Percentiles rank a stretch among this genome's conserved stretches.
These are phyloP conservation scores for Nyctanthes arbortristis DNA, from an alignment of 257 asterid species.

Conservation along the genomic window DNA sequence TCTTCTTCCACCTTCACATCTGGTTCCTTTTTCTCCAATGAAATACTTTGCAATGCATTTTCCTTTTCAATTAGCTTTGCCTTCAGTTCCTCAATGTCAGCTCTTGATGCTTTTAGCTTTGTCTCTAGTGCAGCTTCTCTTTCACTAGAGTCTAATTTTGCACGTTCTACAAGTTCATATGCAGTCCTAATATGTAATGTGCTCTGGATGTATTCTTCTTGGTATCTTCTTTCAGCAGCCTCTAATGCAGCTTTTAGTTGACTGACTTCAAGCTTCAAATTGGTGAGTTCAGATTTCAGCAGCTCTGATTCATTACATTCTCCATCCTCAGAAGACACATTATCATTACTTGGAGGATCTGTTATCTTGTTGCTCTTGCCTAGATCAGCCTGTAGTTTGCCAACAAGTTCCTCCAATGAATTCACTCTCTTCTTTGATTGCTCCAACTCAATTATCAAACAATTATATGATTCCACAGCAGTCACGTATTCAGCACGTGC, in stretches of 20 bases:
- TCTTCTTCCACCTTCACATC: slow-evolving; percentile 24
- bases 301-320: slow-evolving; percentile 23
- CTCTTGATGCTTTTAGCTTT: slow-evolving; percentile 35
- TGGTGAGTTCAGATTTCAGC: slow-evolving; percentile 35
- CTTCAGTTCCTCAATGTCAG: slow-evolving; percentile 53
- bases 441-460: slow-evolving; percentile 60
- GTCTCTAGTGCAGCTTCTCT: slow-evolving; percentile 64
- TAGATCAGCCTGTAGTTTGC: slow-evolving; percentile 46
- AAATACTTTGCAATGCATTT: slow-evolving; percentile 25
- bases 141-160: slow-evolving; percentile 41
- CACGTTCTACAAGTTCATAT: slow-evolving; percentile 58
- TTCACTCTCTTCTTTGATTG: slow-evolving; percentile 47
- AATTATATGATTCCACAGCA: slow-evolving; percentile 41
- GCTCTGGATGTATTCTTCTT: slow-evolving; percentile 58
- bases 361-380: slow-evolving; percentile 16
- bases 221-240: slow-evolving; percentile 67
- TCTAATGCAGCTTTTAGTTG: slow-evolving; percentile 59
- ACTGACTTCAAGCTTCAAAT: slow-evolving; percentile 43
- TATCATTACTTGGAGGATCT: slow-evolving; percentile 18
- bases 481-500: slow-evolving; percentile 47
- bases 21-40: slow-evolving; percentile 28
- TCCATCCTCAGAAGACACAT: slow-evolving; percentile 13
- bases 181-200: slow-evolving; percentile 66
- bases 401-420: slow-evolving; percentile 57
- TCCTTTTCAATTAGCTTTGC: slow-evolving; percentile 41